Evolutionary conservation across 2,329 filamentous ascomycete genomes (phyloP), one percentile per base, ranked within the genome.

Genomic region (Lasiodiplodia citricola): DNA sequence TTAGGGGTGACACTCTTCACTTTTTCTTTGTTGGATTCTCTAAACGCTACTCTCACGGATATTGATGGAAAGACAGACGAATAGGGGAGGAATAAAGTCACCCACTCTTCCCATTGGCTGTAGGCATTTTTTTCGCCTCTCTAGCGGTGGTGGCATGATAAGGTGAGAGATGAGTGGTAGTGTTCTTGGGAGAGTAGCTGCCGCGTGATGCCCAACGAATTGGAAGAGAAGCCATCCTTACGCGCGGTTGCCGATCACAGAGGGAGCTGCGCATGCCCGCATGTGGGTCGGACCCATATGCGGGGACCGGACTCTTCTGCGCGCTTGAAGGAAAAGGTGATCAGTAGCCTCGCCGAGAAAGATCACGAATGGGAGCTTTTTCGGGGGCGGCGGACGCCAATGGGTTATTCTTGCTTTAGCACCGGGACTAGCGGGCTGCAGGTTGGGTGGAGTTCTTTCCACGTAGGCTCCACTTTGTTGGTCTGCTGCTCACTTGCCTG

Each of bases 31-130:
- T 18, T 60, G 11, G 57, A 35, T 51, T 35, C 21, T 28, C n/a
- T 13, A 50, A 28, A 37, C 55, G 23, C 63, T 44, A 35, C 68
- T 67, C 23, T 76, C 18, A 81, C 83, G 82, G 81, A 82, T 75
- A 75, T 68, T 71, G 41, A 50, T 10, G 37, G 56, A 23, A 31
- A 37, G n/a, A n/a, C 54, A 4, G 38, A 44, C 38, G 56, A 60
- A 60, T 60, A 38, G 56, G 52, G 52, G 16, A 31, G 52, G 44
- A 47, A 47, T 47, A n/a, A 47, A 47, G 44, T 47, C 44, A 47
- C n/a, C 44, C n/a, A 11, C 7, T 47, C 44, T 47, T 3, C 3
- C 5, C 16, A 18, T 44, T 16, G 41, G 14, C 41, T 18, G 41
- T 44, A 18, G 41, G 14, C 18, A 18, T 18, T 8, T 47, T 47